Conservation (phyloP, 768 basidiomycete genomes). For the Russula compacta region DNA sequence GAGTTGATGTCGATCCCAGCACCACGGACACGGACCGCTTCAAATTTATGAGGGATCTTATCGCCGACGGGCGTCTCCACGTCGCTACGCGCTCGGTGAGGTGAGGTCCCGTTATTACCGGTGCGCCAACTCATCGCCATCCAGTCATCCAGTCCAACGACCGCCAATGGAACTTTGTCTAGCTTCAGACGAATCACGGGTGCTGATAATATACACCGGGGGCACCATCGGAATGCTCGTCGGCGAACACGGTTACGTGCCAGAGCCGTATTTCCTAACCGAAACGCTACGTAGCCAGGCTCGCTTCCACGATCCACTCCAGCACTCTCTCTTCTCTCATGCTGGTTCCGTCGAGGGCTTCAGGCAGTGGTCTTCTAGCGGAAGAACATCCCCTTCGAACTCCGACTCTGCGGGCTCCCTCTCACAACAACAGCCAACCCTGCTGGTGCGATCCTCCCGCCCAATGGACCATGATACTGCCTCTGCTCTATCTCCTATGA, state of each 20-base stretch:
- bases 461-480: constrained; percentile 42
- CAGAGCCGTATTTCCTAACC: constrained; percentile 82
- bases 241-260: constrained; percentile 66
- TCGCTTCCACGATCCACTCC: constrained; percentile 86
- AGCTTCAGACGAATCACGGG: constrained; percentile 60
- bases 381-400: constrained; percentile 33
- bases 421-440: constrained; percentile 30
- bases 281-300: constrained; percentile 74
- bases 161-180: constrained; percentile 38
- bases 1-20: too few relatives aligned
- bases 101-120: background rate
- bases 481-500: constrained; percentile 27
- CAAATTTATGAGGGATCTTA: background rate
- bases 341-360: constrained; percentile 72
- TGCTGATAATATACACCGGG: constrained; percentile 86
- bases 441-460: constrained; percentile 58
- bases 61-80: background rate
- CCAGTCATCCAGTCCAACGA: background rate
- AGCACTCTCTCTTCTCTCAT: constrained; percentile 80
- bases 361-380: constrained; percentile 64
- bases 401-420: constrained; percentile 20
- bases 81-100: too few relatives aligned
- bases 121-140: background rate
- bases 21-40: background rate
- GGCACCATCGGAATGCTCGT: constrained; percentile 89